A percentile compares a stretch with the other conserved stretches of the same genome.
These are phyloP conservation scores for Fonticula alba DNA, from an alignment of 78 protist genomes.

Conservation along the genomic window DNA sequence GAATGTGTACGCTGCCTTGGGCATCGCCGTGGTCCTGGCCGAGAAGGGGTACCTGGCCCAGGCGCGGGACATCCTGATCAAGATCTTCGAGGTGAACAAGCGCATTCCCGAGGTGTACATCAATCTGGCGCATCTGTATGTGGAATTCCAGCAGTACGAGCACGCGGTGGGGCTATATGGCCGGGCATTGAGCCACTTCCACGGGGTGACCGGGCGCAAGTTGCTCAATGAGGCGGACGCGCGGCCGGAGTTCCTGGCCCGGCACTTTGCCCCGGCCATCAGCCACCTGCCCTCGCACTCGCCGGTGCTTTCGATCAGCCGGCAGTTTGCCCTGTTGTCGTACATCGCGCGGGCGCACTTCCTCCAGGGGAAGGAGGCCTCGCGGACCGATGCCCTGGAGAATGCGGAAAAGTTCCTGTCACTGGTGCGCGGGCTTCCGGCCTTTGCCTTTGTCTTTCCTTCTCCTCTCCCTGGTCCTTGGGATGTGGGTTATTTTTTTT, in stretches of 20 bases:
- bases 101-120: not conserved
- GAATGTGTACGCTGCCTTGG: slow-evolving; percentile 13
- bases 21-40: slow-evolving; percentile 10
- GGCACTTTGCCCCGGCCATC: too few relatives aligned
- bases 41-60: not conserved
- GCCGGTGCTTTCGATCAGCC: not conserved
- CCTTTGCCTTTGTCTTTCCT: too few relatives aligned
- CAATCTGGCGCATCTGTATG: slow-evolving; percentile 12
- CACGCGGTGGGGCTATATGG: too few relatives aligned
- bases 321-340: not conserved
- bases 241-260: too few relatives aligned
- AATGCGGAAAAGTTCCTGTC: too few relatives aligned
- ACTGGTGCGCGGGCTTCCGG: too few relatives aligned
- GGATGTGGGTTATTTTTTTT: too few relatives aligned
- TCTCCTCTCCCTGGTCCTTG: too few relatives aligned
- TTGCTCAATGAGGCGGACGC: too few relatives aligned
- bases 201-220: too few relatives aligned
- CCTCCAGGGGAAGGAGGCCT: not conserved
- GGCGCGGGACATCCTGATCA: slow-evolving; percentile 3
- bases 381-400: not conserved
- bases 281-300: not conserved
- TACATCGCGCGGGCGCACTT: slow-evolving; percentile 2
- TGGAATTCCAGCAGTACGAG: not conserved
- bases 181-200: too few relatives aligned
- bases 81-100: not conserved